phyloP scores from a whole-genome alignment of 2,329 filamentous ascomycete species.

The Periconia sp. region DNA sequence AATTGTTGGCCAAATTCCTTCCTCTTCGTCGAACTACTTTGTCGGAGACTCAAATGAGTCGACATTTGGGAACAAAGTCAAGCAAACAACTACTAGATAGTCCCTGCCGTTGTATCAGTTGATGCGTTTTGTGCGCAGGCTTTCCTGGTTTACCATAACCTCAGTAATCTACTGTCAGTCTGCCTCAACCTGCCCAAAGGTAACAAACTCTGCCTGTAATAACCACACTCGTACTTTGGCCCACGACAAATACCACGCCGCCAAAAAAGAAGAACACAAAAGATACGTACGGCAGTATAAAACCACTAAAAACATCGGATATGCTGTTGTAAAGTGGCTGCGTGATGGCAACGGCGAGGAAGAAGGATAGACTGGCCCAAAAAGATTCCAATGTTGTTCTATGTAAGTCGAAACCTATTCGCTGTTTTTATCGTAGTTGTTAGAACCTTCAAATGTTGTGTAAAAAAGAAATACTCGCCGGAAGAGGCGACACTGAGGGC shows the following conservation, averaged over 20 bases:
- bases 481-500: constrained; percentile 4
- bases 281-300: constrained; percentile 15
- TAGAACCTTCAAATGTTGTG: not conserved
- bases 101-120: too few species aligned
- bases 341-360: constrained; percentile 23
- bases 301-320: constrained; percentile 25
- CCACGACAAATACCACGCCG: constrained; percentile 50
- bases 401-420: constrained; percentile 2
- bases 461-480: not conserved
- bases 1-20: too few species aligned
- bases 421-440: not conserved
- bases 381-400: constrained; percentile 32
- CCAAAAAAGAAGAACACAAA: constrained; percentile 47
- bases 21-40: too few species aligned
- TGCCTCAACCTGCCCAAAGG: too few species aligned
- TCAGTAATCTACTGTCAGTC: too few species aligned
- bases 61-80: too few species aligned
- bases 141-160: too few species aligned
- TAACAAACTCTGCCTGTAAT: constrained; percentile 54
- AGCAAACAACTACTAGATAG: too few species aligned
- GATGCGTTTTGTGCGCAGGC: too few species aligned
- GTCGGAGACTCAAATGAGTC: too few species aligned
- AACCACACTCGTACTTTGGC: constrained; percentile 50
- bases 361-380: constrained; percentile 63
- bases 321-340: constrained; percentile 34